A percentile compares a stretch with the other conserved stretches of the same genome.
Evolutionary conservation across 140 eudicot genomes (phyloP).

Genomic region (Oenanthe javanica): DNA sequence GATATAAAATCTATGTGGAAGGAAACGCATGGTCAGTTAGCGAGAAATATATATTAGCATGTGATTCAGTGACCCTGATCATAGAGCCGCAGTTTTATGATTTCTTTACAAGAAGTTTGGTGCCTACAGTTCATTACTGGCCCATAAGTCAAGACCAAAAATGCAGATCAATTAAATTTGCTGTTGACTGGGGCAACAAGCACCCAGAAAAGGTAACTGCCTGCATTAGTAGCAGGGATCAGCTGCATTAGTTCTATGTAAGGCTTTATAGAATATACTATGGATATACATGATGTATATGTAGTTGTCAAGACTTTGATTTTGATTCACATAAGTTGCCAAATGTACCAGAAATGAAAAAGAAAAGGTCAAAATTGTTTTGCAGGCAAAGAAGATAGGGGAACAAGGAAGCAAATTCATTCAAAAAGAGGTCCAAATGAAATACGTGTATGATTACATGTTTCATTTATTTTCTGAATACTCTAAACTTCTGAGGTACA

Average conservation of each 20-base stretch:
- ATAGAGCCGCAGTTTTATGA: conserved; percentile 69
- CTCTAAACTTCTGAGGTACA: conserved; percentile 62
- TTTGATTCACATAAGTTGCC: not conserved
- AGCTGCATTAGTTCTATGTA: too few relatives aligned
- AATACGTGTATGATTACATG: conserved; percentile 73
- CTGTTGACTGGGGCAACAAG: conserved; percentile 90
- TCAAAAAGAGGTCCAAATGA: conserved; percentile 51
- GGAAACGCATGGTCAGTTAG: conserved; percentile 95
- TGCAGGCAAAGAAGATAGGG: conserved; percentile 82
- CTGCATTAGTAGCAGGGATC: too few relatives aligned
- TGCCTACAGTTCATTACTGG: conserved; percentile 85
- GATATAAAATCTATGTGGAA: conserved; percentile 84
- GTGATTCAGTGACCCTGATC: conserved; percentile 68
- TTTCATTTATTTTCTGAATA: conserved; percentile 67
- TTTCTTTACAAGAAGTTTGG: conserved; percentile 71
- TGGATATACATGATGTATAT: too few relatives aligned
- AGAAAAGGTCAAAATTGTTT: not conserved
- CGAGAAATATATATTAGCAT: conserved; percentile 77
- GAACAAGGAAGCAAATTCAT: conserved; percentile 60
- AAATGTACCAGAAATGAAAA: not conserved
- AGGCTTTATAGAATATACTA: too few relatives aligned
- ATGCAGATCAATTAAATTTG: conserved; percentile 74
- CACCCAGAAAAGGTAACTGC: conserved; percentile 42
- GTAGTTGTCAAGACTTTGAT: not conserved
- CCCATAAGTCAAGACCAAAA: conserved; percentile 39